A percentile compares a stretch with the other conserved stretches of the same genome.
Evolutionary conservation across 1,284 basidiomycete genomes (phyloP).

Genomic region (Sutorius eximius): DNA sequence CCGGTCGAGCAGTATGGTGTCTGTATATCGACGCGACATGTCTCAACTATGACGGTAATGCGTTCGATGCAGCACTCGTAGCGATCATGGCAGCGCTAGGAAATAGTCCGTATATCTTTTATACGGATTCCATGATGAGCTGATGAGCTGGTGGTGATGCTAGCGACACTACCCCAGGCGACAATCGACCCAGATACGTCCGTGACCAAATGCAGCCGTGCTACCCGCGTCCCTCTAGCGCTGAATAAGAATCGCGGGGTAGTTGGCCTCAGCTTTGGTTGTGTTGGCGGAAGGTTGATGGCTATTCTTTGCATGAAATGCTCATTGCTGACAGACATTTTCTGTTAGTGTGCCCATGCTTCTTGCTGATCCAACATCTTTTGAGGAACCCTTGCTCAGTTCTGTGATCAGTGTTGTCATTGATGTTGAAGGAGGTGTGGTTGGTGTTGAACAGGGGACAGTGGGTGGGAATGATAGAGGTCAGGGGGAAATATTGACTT

Average conservation of each 20-base stretch:
- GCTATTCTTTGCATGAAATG: conserved; percentile 10
- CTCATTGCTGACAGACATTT: background rate
- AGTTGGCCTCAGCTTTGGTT: conserved; percentile 45
- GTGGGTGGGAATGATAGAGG: conserved; percentile 24
- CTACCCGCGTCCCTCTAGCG: conserved; percentile 16
- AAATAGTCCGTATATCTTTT: conserved; percentile 63
- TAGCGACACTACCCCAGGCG: conserved; percentile 76
- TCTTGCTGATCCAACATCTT: conserved; percentile 83
- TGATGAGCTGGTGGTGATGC: background rate
- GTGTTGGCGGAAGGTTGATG: conserved; percentile 42
- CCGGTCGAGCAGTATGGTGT: conserved; percentile 83
- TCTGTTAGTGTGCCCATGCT: conserved; percentile 46
- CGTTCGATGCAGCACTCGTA: conserved; percentile 86
- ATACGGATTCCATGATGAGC: background rate
- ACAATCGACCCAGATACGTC: conserved; percentile 69
- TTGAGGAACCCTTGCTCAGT: conserved; percentile 85
- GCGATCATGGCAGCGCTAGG: conserved; percentile 85
- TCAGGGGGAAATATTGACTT: conserved; percentile 6
- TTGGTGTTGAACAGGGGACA: conserved; percentile 28
- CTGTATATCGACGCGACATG: conserved; percentile 93
- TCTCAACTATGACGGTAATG: conserved; percentile 96
- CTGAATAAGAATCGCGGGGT: conserved; percentile 14
- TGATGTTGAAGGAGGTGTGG: conserved; percentile 40
- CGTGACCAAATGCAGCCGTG: conserved; percentile 66
- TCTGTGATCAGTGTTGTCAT: conserved; percentile 68